Evolutionary conservation across 257 asterid genomes (phyloP), one percentile per base, ranked within the genome.

Genomic region (Hygrophila difformis): DNA sequence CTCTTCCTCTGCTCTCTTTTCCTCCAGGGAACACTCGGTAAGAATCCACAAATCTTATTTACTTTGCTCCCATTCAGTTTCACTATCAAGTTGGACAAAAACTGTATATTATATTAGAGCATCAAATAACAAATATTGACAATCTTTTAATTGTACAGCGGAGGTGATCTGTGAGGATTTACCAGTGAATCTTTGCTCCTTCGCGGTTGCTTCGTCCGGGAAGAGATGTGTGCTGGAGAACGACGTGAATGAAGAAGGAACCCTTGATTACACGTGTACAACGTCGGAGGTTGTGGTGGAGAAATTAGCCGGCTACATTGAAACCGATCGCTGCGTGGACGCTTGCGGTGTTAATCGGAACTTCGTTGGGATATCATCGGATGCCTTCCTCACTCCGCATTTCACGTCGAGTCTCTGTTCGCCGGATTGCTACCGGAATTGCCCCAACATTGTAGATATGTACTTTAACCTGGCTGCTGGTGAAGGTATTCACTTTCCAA

Each of bases 391-490:
- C 12, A 23, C 76, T 5, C 53, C 87, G 6, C 69, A 47, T 6
- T 87, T 84, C 65, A 56, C 73, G 17, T n/a, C 57, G 15, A 53
- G 64, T 40, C 86, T 86, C 28, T 86, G 94, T 79, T 77, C 93
- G 17, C 67, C 75, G 51, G 60, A 49, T 1, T 86, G 96, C 59
- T 70, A 66, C 58, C 60, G 49, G 4, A 63, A 73, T 35, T 86
- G 94, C 66, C 76, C 82, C 42, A 82, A 82, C 65, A 65, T 87
- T 37, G 56, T 82, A n/a, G 84, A 79, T 59, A 88, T 86, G 15
- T 80, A 82, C 47, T 71, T 65, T 56, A 71, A 77, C 62, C 78
- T 86, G n/a, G 94, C 96, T 31, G 74, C 81, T 17, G 96, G 76
- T 3, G 96, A 86, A 79, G 96, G 94, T 80, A 62, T 18, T 3